These are phyloP conservation scores for Steccherinum ochraceum DNA, from an alignment of 768 basidiomycete genomes.

Conservation along the genomic window DNA sequence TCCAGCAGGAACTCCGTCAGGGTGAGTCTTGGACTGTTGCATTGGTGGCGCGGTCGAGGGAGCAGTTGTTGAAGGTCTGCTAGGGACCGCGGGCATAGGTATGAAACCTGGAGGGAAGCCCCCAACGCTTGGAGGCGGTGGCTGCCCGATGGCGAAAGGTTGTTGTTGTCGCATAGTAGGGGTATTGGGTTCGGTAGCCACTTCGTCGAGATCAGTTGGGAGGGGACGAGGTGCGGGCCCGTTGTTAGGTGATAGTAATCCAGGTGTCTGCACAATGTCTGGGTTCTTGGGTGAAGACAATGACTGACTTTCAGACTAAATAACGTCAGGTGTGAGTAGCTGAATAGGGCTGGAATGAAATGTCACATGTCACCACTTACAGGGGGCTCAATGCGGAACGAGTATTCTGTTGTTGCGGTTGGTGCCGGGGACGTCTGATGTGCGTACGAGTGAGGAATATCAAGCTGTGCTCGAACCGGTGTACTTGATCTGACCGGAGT, in stretches of 20 bases:
- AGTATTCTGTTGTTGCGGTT: constrained; percentile 9
- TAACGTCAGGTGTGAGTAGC: neutral
- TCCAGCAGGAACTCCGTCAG: no score
- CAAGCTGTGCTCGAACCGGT: constrained; percentile 7
- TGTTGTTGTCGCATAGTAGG: constrained; percentile 8
- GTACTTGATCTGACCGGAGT: constrained; percentile 12
- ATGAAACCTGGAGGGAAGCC: neutral
- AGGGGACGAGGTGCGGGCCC: constrained; percentile 5
- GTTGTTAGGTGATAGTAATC: constrained; percentile 16
- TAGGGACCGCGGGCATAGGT: neutral
- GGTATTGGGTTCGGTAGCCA: constrained; percentile 10
- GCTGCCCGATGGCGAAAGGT: constrained; percentile 2
- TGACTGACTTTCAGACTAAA: constrained; percentile 15
- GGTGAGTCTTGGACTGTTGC: neutral
- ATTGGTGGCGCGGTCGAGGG: neutral
- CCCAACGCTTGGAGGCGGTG: neutral
- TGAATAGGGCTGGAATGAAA: neutral
- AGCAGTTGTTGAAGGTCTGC: neutral
- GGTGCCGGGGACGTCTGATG: constrained; percentile 3
- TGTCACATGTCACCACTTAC: constrained; percentile 11
- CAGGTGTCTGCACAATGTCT: constrained; percentile 5
- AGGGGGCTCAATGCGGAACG: constrained; percentile 18
- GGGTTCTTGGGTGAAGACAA: constrained; percentile 11
- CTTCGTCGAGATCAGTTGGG: neutral
- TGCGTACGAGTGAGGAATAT: constrained; percentile 4